Base-by-base conservation (phyloP, 1,139 yeast genomes). In the Kodamaea sp. region DNA sequence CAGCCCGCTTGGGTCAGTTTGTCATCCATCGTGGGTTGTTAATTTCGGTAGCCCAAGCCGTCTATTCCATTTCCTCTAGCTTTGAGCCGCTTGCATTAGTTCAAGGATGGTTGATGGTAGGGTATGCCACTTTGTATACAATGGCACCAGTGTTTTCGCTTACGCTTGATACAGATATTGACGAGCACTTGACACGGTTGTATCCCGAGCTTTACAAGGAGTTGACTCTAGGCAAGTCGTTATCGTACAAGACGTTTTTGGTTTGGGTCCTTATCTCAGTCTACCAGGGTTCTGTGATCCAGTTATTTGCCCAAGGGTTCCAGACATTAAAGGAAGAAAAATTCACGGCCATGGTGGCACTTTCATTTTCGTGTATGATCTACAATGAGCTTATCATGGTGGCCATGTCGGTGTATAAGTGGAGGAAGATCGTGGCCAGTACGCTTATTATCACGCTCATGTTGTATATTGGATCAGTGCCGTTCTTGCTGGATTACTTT, bases 81-180 rank as follows among this genome's bases (percentile, higher is more conserved):
- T 92, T 89, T 59, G 97, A 90, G 58, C 98, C 99, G 2, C 69
- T 92, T 39, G 98, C 97, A 0, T 70, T 94, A 38, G 88, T 85
- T 54, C 89, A 90, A 57, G 99, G 99, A 3, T 92, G 95, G 83
- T 70, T 94, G 34, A 90, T 94, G 97, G 98, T 94, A 27, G 99
- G 98, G 1, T 94, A 92, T 61, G 95, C 98, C 1, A 94, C 98
- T 0, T 73, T 88, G 32, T 94, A 92, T 58, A 94, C 99, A 0
- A 94, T 94, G 99, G 92, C 94, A 32, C 99, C 99, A 0, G 98
- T 94, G 2, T 94, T 94, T 53, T 87, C 97, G 0, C 66, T 94
- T 43, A 96, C 95, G 0, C 70, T 88, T 35, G 98, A 94, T 57
- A 80, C 82, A 41, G 99, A 94, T 59, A 89, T 94, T 34, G 92